Evolutionary conservation across 1,284 basidiomycete species (phyloP).

Genomic region (Laetiporus sulphureus): DNA sequence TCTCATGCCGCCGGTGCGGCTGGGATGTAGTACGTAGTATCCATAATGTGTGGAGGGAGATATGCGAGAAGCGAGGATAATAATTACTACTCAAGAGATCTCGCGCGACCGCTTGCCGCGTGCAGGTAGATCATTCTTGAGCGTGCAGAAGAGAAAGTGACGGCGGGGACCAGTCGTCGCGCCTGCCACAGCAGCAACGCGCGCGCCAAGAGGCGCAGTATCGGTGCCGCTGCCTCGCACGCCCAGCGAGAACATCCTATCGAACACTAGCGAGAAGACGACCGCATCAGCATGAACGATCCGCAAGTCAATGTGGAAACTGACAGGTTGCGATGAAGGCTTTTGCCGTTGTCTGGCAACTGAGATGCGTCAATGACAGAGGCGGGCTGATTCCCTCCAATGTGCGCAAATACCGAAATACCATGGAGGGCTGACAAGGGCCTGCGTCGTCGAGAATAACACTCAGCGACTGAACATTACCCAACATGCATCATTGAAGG

Average conservation of each 20-base stretch:
- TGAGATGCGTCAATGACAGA: constrained; percentile 70
- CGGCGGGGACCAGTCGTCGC: constrained; percentile 62
- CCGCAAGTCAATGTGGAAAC: constrained; percentile 24
- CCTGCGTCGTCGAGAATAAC: constrained; percentile 30
- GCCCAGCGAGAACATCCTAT: constrained; percentile 86
- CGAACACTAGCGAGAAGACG: constrained; percentile 56
- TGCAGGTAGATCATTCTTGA: constrained; percentile 36
- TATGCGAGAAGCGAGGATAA: no score
- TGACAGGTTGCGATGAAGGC: constrained; percentile 77
- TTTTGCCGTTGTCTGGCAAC: constrained; percentile 84
- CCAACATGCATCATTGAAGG: no score
- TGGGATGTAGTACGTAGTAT: no score
- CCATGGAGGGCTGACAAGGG: constrained; percentile 84
- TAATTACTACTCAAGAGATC: no score
- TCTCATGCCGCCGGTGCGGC: no score
- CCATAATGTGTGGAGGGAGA: no score
- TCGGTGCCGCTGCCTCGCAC: constrained; percentile 66
- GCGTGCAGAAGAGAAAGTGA: constrained; percentile 74
- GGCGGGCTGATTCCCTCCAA: constrained; percentile 80
- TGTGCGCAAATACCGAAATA: constrained; percentile 80
- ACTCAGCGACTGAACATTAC: no score
- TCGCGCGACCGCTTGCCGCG: constrained; percentile 25
- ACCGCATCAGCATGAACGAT: constrained; percentile 1
- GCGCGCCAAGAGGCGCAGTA: constrained; percentile 49
- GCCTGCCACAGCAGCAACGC: constrained; percentile 57